Evolutionary conservation across 148 eudicot species (phyloP).

Genomic region (Diospyros lotus): DNA sequence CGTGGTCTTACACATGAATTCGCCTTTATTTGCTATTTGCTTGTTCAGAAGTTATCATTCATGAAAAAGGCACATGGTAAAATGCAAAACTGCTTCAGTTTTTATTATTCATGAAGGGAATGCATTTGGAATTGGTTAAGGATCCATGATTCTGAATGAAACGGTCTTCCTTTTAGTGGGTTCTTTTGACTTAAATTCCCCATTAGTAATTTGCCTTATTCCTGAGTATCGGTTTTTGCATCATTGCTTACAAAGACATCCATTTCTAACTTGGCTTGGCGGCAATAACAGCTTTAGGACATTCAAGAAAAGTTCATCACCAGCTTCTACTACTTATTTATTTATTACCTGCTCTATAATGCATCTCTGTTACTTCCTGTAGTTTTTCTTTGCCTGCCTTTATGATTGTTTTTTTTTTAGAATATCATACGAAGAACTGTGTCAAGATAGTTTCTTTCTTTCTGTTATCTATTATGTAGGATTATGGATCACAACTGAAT

Average conservation of each 20-base stretch:
- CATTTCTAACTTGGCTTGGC: background rate
- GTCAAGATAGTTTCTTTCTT: background rate
- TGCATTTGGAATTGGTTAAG: background rate
- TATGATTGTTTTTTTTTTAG: background rate
- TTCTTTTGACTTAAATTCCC: background rate
- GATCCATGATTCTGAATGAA: background rate
- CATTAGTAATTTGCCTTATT: background rate
- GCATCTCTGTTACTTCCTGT: background rate
- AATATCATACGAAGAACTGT: background rate
- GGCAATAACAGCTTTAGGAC: background rate
- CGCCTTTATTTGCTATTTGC: background rate
- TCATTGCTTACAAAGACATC: background rate
- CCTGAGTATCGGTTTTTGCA: background rate
- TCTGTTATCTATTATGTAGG: conserved; percentile 29
- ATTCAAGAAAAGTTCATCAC: background rate
- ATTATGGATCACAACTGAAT: conserved; percentile 87
- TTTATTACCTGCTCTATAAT: background rate
- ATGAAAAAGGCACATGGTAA: background rate
- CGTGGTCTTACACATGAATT: no score
- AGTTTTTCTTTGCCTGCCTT: background rate
- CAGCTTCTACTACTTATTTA: background rate
- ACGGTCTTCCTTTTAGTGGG: background rate
- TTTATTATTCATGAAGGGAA: background rate
- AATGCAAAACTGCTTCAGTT: background rate
- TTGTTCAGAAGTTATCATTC: background rate